Evolutionary conservation across 164 flowering plant genomes (phyloP), one percentile per base, ranked within the genome.

Genomic region (Vitis cinerea): DNA sequence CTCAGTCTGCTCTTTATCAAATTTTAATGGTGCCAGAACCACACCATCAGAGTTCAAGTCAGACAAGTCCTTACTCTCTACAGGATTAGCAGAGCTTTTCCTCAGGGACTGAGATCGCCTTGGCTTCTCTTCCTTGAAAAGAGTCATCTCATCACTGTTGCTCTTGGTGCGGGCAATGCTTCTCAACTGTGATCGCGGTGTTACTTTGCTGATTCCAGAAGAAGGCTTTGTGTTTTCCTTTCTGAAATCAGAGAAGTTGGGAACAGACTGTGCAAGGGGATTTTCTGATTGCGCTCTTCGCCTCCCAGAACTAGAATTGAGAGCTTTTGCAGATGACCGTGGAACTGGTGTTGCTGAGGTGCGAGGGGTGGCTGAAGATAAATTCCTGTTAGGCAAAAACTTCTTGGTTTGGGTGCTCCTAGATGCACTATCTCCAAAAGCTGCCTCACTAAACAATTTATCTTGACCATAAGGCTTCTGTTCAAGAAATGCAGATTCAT

Each of bases 231-330:
- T 82, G 61, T 91, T 90, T 77, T 95, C 99, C 75, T 95, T 91
- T 70, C 90, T 84, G 29, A 93, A 71, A 74, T 95, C 98, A 73
- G 93, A 88, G 73, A 93, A 91, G 79, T 88, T 90, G 10, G 99
- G 99, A 74, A 95, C 98, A 2, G 99, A 95, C 72, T 91, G 97
- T 17, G 87, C 90, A 69, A 93, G 91, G 67, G 90, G 88, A 82
- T 86, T 88, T 76, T 91, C 99, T 52, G 75, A 73, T 61, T 78
- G 92, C 4, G 69, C 49, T 73, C 88, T 84, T 72, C 95, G 85
- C 74, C 83, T 83, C 47, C 84, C 93, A 65, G 90, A 70, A 74
- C 66, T 69, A 16, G 83, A 59, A 60, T 78, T 82, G 58, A 93
- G 78, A 69, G 79, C 65, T 81, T 87, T 93, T 48, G 51, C 63